Evolutionary conservation across 1,139 yeast species (phyloP), one percentile per base, ranked within the genome.

Genomic region (Hanseniaspora sp.): DNA sequence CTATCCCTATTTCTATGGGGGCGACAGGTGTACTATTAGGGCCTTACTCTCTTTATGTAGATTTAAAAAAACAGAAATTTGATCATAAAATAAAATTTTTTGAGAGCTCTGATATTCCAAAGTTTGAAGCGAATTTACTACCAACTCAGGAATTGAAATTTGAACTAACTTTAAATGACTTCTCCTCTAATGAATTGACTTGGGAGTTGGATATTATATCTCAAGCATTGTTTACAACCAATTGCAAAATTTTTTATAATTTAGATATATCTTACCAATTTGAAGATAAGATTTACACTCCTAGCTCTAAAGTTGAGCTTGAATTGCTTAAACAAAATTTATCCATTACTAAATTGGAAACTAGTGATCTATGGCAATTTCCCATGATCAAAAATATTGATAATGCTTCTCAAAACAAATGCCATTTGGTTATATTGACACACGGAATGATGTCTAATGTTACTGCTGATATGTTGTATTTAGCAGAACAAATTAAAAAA

Each of bases 371-470:
- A 34, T 88, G 96, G 96, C 80, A 75, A 60, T 60, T 70, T 43
- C 81, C 82, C 0, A 63, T 72, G 0, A 83, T 84, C 1, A 67
- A 71, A 6, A 42, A 33, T 31, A 31, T 46, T 5, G 48, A 54
- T 5, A 11, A 44, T 5, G 46, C 23, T 4, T 23, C 23, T 23
- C 23, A 37, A 29, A 55, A 55, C 33, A 57, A 55, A 31, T 57
- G 47, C 53, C 70, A 67, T 56, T 52, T 66, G 40, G 63, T 67
- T 5, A 46, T 67, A 11, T 33, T 92, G 35, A 86, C 96, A 0
- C 98, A 92, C 67, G 99, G 99, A 0, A 70, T 92, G 42, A 96
- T 88, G 65, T 86, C 96, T 0, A 92, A 92, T 64, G 79, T 83
- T 0, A 79, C 94, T 1, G 85, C 95, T 0, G 99, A 92, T 66